Evolutionary conservation across 164 flowering plant species (phyloP).

Genomic region (Chimonanthus salicifolius): DNA sequence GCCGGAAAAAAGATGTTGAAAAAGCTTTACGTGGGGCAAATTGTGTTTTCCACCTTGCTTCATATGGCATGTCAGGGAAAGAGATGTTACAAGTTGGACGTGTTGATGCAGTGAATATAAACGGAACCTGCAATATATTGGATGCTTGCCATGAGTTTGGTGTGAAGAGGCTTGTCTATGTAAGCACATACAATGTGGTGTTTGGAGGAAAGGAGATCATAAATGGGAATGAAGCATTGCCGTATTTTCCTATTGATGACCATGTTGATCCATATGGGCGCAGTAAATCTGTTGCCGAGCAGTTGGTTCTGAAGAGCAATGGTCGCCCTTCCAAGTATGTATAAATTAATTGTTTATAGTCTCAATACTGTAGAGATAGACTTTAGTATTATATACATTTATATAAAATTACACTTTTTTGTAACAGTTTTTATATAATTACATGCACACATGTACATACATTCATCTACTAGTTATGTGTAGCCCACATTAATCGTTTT

Average conservation of each 20-base stretch:
- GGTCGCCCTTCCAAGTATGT: conserved; percentile 81
- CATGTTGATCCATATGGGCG: conserved; percentile 81
- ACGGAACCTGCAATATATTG: conserved; percentile 70
- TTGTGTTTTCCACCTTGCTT: conserved; percentile 95
- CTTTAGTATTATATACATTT: no score
- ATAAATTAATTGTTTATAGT: no score
- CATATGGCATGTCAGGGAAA: conserved; percentile 96
- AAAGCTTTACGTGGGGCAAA: conserved; percentile 65
- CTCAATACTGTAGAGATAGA: no score
- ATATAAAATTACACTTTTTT: no score
- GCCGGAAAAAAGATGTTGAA: conserved; percentile 57
- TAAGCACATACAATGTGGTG: conserved; percentile 88
- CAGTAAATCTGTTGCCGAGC: conserved; percentile 85
- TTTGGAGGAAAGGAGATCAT: conserved; percentile 80
- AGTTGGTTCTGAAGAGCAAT: conserved; percentile 77
- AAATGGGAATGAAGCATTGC: conserved; percentile 74
- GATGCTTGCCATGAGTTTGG: conserved; percentile 73
- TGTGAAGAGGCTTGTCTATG: conserved; percentile 71
- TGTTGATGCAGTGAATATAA: conserved; percentile 72
- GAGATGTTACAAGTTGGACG: conserved; percentile 89
- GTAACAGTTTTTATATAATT: no score
- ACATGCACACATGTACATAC: no score
- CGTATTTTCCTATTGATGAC: conserved; percentile 68
- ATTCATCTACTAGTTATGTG: no score
- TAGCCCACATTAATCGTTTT: no score